These are phyloP conservation scores for Ophiocordyceps camponoti-saundersi DNA, from an alignment of 2,329 filamentous ascomycete genomes.

Conservation along the genomic window DNA sequence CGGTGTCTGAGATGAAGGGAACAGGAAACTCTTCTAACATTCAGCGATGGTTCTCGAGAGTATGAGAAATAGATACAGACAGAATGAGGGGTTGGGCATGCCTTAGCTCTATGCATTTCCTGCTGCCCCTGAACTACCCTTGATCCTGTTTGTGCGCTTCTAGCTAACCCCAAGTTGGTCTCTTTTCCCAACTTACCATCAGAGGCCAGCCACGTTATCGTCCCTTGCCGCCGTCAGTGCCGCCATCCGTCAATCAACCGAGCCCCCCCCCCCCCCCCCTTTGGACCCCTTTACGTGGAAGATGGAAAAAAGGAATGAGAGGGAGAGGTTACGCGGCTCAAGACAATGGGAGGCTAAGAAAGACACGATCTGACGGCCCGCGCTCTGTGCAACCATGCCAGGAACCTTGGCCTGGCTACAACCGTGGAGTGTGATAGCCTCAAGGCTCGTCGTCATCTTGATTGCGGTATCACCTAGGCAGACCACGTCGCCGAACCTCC, in stretches of 20 bases:
- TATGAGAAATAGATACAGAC: no score
- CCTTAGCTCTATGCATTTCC: background rate
- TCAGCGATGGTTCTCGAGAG: no score
- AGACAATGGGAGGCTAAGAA: background rate
- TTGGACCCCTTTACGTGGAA: background rate
- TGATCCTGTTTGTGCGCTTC: no score
- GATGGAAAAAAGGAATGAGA: background rate
- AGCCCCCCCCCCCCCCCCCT: background rate
- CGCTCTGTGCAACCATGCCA: background rate
- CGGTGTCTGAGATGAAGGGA: no score
- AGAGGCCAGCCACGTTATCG: background rate
- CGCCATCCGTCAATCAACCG: background rate
- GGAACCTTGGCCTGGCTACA: background rate
- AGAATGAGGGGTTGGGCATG: background rate
- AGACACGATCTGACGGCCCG: background rate
- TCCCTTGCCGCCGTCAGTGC: background rate
- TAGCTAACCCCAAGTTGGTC: background rate
- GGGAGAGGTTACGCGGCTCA: background rate
- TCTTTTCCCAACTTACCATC: background rate
- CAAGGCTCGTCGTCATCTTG: no score
- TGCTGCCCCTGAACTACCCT: background rate
- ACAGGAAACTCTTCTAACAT: no score
- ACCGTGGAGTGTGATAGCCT: background rate
- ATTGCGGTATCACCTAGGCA: background rate
- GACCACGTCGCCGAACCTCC: background rate